Base-by-base conservation (phyloP, 169 alveolate genomes). In the Cryptosporidium meleagridis region DNA sequence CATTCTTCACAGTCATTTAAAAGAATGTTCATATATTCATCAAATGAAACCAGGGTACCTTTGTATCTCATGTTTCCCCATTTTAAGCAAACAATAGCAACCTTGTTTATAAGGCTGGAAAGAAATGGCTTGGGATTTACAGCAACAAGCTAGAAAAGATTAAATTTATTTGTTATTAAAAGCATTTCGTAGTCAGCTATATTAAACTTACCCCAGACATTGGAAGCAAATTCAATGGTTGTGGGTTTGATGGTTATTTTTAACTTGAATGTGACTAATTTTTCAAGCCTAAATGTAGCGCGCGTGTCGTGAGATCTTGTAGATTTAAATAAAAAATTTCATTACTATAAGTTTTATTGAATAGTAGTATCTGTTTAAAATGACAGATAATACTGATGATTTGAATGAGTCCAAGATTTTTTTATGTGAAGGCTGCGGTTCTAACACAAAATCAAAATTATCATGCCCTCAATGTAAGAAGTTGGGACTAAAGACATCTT, bases 31-130 rank as follows among this genome's bases (percentile, higher is more conserved):
- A 96, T 96, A 91, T 96, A 96, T 70, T 95, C 95, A 85, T 96
- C 98, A 87, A 95, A 96, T 0, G 98, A 96, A 89, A 94, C 95
- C 35, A 96, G 91, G 31, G 85, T 70, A 75, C 99, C 99, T 87
- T 96, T 97, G 91, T 97, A 97, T 70, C 96, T 97, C 96, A 97
- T 96, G 39, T 80, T 80, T 14, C 99, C 99, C 99, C 99, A 96
- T 93, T 96, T 96, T 39, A 97, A 94, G 92, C 96, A 95, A 61
- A 96, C 97, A 73, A 96, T 93, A 16, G 96, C 98, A 59, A 86
- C 92, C 85, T 95, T 95, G 33, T 97, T 97, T 21, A 97, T 93
- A 62, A 96, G 95, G 48, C 95, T 95, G 51, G 96, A 93, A 48
- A 96, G 93, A 93, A 97, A 97, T 33, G 99, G 99, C 92, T 96